These are phyloP conservation scores for Suhomyces ambrosiae DNA, from an alignment of 1,139 yeast species.

Conservation along the genomic window DNA sequence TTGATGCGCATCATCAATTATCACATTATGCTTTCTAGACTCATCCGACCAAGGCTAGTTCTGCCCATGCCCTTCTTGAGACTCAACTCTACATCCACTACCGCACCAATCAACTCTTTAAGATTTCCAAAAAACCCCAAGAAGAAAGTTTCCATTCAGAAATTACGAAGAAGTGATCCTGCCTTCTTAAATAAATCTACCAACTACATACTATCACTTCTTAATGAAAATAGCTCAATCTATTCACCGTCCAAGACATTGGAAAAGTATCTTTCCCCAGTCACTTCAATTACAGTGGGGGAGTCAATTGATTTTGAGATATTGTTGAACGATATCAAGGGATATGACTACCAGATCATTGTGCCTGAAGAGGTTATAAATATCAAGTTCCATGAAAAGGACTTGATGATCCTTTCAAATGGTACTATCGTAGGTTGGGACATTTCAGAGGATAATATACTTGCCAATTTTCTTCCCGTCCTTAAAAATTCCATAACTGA, in stretches of 20 bases:
- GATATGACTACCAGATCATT: slow-evolving; percentile 43
- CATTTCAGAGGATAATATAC: slow-evolving; percentile 52
- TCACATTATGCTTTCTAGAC: background rate
- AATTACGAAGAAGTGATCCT: slow-evolving; percentile 31
- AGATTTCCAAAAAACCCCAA: slow-evolving; percentile 17
- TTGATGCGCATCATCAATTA: no score
- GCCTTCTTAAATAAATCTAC: slow-evolving; percentile 24
- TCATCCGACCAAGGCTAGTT: background rate
- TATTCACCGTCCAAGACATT: slow-evolving; percentile 26
- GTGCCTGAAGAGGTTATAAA: slow-evolving; percentile 74
- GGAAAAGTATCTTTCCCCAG: slow-evolving; percentile 32
- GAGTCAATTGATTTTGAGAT: slow-evolving; percentile 62
- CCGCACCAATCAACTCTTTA: slow-evolving; percentile 13
- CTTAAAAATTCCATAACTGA: slow-evolving; percentile 33
- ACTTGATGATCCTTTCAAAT: slow-evolving; percentile 28
- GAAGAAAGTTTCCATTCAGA: slow-evolving; percentile 29
- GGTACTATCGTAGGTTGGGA: slow-evolving; percentile 69
- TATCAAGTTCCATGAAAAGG: slow-evolving; percentile 31
- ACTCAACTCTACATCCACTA: slow-evolving; percentile 4
- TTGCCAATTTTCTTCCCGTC: slow-evolving; percentile 54
- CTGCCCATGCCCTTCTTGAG: slow-evolving; percentile 2
- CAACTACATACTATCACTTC: slow-evolving; percentile 29
- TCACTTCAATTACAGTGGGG: slow-evolving; percentile 68
- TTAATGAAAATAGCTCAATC: slow-evolving; percentile 26
- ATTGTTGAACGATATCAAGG: slow-evolving; percentile 35